These are phyloP conservation scores for Colletotrichum echinochloae DNA, from an alignment of 2,329 filamentous ascomycete genomes.

Conservation along the genomic window DNA sequence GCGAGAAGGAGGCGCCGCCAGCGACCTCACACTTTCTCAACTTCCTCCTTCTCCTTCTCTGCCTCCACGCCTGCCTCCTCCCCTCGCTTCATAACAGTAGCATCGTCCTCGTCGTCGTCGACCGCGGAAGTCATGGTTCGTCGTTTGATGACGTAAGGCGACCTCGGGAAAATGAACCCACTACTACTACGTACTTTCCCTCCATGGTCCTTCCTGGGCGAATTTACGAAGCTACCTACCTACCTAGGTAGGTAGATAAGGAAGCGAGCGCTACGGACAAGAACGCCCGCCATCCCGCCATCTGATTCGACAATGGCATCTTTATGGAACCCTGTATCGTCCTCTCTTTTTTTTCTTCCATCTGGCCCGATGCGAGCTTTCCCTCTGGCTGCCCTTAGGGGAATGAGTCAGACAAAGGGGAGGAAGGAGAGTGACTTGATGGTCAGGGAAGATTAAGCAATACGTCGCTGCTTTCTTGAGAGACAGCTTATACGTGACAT, in stretches of 20 bases:
- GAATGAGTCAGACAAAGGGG: neutral
- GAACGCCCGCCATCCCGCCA: slow-evolving; percentile 16
- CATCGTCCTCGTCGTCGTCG: neutral
- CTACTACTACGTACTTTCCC: neutral
- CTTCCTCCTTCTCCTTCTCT: neutral
- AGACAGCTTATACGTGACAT: neutral
- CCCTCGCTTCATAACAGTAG: neutral
- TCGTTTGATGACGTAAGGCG: neutral
- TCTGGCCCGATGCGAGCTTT: slow-evolving; percentile 11
- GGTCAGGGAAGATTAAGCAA: neutral
- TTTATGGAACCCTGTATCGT: slow-evolving; percentile 30
- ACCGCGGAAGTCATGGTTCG: neutral
- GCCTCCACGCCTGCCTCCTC: neutral
- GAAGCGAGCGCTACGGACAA: slow-evolving; percentile 13
- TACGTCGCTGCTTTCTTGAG: neutral
- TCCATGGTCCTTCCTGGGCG: slow-evolving; percentile 6
- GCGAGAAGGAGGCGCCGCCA: slow-evolving; percentile 12
- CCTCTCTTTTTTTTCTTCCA: slow-evolving; percentile 15
- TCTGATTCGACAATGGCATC: slow-evolving; percentile 37
- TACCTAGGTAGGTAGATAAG: neutral
- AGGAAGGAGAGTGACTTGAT: slow-evolving; percentile 12
- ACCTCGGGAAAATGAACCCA: neutral
- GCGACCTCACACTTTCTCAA: neutral
- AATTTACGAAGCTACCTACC: slow-evolving; percentile 9
- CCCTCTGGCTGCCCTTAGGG: neutral